Evolutionary conservation across 2,329 filamentous ascomycete genomes (phyloP).

Genomic region (Cryoendolithus antarcticus): DNA sequence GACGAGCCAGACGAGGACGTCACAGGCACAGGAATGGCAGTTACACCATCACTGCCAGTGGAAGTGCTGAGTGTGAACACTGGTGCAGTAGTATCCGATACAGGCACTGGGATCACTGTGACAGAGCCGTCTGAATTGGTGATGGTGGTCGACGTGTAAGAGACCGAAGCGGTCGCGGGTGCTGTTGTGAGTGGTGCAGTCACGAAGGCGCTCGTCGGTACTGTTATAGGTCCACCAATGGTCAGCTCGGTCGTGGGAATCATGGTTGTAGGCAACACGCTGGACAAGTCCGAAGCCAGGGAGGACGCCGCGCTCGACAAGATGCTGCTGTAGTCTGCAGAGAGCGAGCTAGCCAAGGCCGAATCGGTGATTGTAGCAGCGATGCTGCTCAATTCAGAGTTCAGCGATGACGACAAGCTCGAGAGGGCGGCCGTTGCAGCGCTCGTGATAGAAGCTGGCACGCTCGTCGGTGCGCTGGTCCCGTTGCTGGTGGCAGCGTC

Average conservation of each 20-base stretch:
- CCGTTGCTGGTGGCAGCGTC: conserved; percentile 5
- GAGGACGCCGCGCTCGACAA: conserved; percentile 19
- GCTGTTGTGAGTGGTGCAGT: conserved; percentile 3
- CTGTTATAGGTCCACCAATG: background rate
- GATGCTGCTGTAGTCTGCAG: conserved; percentile 19
- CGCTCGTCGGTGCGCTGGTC: conserved; percentile 4
- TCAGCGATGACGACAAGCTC: conserved; percentile 17
- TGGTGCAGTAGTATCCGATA: conserved; percentile 2
- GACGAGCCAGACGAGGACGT: background rate
- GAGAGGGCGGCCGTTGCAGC: conserved; percentile 16
- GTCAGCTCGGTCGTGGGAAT: background rate
- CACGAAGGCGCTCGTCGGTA: background rate
- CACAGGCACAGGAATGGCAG: conserved; percentile 6
- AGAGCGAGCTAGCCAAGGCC: conserved; percentile 14
- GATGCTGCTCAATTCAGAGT: conserved; percentile 17
- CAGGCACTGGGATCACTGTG: conserved; percentile 6
- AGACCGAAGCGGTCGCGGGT: conserved; percentile 5
- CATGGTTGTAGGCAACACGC: conserved; percentile 1
- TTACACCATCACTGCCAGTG: conserved; percentile 4
- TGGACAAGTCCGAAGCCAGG: conserved; percentile 11
- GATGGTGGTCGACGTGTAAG: conserved; percentile 7
- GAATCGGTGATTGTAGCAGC: conserved; percentile 18
- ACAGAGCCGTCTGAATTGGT: conserved; percentile 6
- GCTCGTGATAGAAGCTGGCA: conserved; percentile 8
- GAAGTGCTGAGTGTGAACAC: conserved; percentile 5